Evolutionary conservation across 129 eudicot genomes (phyloP).

Genomic region (Centella asiatica): DNA sequence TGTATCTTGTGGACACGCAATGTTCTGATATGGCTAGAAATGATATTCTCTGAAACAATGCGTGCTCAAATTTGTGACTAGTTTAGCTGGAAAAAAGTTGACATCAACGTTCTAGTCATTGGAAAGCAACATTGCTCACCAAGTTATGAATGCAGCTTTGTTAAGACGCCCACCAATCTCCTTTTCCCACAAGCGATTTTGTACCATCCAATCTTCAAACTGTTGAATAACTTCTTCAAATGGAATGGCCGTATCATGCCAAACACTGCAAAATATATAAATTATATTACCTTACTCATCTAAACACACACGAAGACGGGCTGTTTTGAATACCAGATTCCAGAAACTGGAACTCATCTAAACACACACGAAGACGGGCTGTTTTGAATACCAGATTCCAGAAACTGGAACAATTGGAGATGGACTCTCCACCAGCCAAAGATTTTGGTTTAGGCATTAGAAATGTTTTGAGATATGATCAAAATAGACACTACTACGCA

Average conservation of each 20-base stretch:
- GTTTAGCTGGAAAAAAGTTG: no score
- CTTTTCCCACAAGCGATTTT: conserved; percentile 45
- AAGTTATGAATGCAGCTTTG: conserved; percentile 85
- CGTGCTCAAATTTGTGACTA: background rate
- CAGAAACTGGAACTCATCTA: background rate
- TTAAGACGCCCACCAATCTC: conserved; percentile 44
- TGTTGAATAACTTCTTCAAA: conserved; percentile 69
- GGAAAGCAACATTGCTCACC: conserved; percentile 34
- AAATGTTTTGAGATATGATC: no score
- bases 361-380: background rate
- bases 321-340: background rate
- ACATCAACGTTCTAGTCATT: background rate
- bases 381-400: background rate
- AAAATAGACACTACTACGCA: background rate
- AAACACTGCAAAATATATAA: conserved; percentile 57
- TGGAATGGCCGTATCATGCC: conserved; percentile 94
- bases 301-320: background rate
- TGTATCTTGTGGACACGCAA: no score
- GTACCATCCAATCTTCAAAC: conserved; percentile 75
- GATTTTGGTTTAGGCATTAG: no score
- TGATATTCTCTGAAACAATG: background rate
- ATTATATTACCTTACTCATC: conserved; percentile 7
- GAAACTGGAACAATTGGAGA: background rate
- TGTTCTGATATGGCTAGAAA: no score
- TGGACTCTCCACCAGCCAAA: background rate